A percentile compares a stretch with the other conserved stretches of the same genome.
Conservation (phyloP, 371 early-diverging fungal genomes). For the Circinella minor region DNA sequence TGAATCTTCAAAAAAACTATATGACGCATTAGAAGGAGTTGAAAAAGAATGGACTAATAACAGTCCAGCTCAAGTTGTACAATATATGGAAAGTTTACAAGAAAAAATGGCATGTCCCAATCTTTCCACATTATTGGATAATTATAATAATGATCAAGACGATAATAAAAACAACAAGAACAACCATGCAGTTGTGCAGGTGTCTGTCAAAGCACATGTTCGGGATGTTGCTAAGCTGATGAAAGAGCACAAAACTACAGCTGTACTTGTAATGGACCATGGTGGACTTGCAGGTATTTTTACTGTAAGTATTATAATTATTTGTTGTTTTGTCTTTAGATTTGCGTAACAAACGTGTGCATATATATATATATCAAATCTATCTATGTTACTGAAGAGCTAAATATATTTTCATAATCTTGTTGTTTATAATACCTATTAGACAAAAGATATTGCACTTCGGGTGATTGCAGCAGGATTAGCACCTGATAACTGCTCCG, state of each 20-base stretch:
- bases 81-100: conserved; percentile 60
- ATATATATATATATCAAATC: background rate
- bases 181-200: conserved; percentile 55
- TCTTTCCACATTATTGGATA: conserved; percentile 74
- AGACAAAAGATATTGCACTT: conserved; percentile 82
- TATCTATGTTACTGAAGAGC: too few species aligned
- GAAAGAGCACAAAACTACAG: conserved; percentile 83
- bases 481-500: conserved; percentile 79
- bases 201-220: conserved; percentile 80
- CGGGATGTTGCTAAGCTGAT: conserved; percentile 86
- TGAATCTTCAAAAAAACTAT: conserved; percentile 84
- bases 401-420: too few species aligned
- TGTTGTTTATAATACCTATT: background rate
- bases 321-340: background rate
- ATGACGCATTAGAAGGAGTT: conserved; percentile 92
- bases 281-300: conserved; percentile 85
- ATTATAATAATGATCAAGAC: conserved; percentile 13
- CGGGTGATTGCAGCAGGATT: conserved; percentile 91
- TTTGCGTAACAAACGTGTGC: conserved; percentile 2
- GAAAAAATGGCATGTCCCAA: conserved; percentile 86
- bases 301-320: conserved; percentile 63
- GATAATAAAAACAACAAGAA: background rate
- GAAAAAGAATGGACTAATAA: conserved; percentile 80
- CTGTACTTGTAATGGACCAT: conserved; percentile 82
- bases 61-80: conserved; percentile 40